Base-by-base conservation (phyloP, 805 yeast species). In the Hemisphaericaspora nanyangensis region DNA sequence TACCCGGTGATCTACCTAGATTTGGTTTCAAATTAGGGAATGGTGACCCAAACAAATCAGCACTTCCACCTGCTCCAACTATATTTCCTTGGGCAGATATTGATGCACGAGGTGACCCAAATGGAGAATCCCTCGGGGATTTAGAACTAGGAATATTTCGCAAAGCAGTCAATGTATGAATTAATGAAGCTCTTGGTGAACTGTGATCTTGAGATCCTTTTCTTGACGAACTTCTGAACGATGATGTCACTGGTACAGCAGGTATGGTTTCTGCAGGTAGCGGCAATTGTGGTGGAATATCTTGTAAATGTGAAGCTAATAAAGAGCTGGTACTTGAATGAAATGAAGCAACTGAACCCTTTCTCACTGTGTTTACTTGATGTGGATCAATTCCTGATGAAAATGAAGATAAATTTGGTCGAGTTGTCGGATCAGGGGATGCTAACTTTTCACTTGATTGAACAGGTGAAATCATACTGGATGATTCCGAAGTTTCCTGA, bases 241-340 rank as follows among this genome's bases (percentile, higher is more conserved):
- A 60, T 1, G 67, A 63, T 3, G 65, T 55, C 0, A 63, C 52
- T 2, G 73, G 73, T 4, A 65, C 64, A 11, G 66, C 58, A 0
- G 74, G 74, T 17, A 76, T 55, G 13, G 78, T 74, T 31, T 74
- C 82, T 11, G 50, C 56, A 3, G 90, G 90, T 42, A 76, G 61
- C 1, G 82, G 78, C 13, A 68, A 55, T 37, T 67, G 75, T 0
- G 82, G 78, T 0, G 89, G 88, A 5, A 82, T 61, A 38, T 63
- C 73, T 30, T 59, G 63, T 17, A 60, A 49, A 39, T 58, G 61
- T 0, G 62, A 51, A 8, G 56, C 54, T 28, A 61, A 49, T 13
- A 61, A 45, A 1, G 66, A 60, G 29, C 42, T 55, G 18, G 25
- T 44, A 38, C 56, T 56, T 1, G 60, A 47, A 5, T 31, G 42